These are phyloP conservation scores for Chrysosporium queenslandicum DNA, from an alignment of 2,329 filamentous ascomycete species.

Conservation along the genomic window DNA sequence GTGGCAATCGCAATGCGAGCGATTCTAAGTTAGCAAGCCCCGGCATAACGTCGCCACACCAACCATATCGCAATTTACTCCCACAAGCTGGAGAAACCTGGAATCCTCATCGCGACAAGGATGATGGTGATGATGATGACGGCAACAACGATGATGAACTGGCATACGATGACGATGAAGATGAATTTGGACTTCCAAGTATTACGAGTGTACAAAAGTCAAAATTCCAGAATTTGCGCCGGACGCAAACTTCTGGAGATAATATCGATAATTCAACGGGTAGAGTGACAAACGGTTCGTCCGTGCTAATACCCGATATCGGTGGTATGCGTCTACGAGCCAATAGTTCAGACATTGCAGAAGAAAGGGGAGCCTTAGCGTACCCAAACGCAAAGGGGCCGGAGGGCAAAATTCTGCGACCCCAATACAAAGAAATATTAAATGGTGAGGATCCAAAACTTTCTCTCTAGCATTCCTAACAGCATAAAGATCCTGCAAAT, in stretches of 20 bases:
- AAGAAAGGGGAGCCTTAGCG: conserved; percentile 69
- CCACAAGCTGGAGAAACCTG: conserved; percentile 75
- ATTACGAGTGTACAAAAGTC: conserved; percentile 75
- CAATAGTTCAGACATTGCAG: conserved; percentile 87
- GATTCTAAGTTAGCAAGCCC: conserved; percentile 42
- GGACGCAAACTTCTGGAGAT: background rate
- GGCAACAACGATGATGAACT: conserved; percentile 56
- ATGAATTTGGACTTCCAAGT: conserved; percentile 90
- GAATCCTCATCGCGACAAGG: conserved; percentile 54
- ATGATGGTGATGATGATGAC: conserved; percentile 50
- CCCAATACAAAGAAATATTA: conserved; percentile 95
- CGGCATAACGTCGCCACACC: conserved; percentile 47
- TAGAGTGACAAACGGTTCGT: conserved; percentile 11
- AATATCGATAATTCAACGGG: background rate
- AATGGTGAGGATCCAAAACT: conserved; percentile 43
- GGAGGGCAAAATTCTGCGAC: conserved; percentile 89
- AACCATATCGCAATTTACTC: conserved; percentile 70
- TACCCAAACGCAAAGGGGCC: conserved; percentile 84
- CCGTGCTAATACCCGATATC: conserved; percentile 10
- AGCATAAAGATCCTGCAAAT: conserved; percentile 62
- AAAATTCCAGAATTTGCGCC: conserved; percentile 33
- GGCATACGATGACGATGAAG: conserved; percentile 76
- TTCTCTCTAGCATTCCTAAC: conserved; percentile 5
- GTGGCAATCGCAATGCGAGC: conserved; percentile 23
- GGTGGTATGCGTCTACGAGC: conserved; percentile 50